phyloP scores from a whole-genome alignment of 164 flowering plant genomes.

The Chloranthus sessilifolius region DNA sequence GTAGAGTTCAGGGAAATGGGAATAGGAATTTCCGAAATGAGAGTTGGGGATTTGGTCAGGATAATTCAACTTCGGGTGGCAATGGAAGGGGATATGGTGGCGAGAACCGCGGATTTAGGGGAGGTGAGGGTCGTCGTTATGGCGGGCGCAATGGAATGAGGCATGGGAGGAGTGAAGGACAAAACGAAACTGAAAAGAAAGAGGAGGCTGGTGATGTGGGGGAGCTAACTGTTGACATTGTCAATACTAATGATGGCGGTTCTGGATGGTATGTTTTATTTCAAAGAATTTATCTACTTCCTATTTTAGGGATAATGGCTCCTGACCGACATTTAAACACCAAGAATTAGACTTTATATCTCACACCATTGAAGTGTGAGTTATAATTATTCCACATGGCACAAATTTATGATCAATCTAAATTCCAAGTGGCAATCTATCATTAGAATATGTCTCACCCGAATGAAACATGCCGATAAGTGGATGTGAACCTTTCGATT shows the following conservation, averaged over 20 bases:
- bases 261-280: constrained; percentile 17
- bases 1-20: constrained; percentile 13
- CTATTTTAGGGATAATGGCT: too few species aligned
- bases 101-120: constrained; percentile 10
- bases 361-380: too few species aligned
- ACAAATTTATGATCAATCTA: too few species aligned
- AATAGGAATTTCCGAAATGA: constrained; percentile 6
- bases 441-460: too few species aligned
- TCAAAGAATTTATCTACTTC: too few species aligned
- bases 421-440: too few species aligned
- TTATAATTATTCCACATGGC: too few species aligned
- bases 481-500: too few species aligned
- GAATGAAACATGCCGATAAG: too few species aligned
- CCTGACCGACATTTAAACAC: too few species aligned
- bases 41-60: constrained; percentile 9
- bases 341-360: too few species aligned
- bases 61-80: constrained; percentile 6
- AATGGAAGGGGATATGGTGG: constrained; percentile 10
- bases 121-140: constrained; percentile 9
- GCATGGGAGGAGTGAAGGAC: constrained; percentile 6
- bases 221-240: constrained; percentile 6
- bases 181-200: constrained; percentile 13
- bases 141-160: constrained; percentile 17
- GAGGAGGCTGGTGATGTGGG: constrained; percentile 7
- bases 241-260: not conserved